These are phyloP conservation scores for Lodderomyces jiufengensis DNA, from an alignment of 1,139 yeast species.

Conservation along the genomic window DNA sequence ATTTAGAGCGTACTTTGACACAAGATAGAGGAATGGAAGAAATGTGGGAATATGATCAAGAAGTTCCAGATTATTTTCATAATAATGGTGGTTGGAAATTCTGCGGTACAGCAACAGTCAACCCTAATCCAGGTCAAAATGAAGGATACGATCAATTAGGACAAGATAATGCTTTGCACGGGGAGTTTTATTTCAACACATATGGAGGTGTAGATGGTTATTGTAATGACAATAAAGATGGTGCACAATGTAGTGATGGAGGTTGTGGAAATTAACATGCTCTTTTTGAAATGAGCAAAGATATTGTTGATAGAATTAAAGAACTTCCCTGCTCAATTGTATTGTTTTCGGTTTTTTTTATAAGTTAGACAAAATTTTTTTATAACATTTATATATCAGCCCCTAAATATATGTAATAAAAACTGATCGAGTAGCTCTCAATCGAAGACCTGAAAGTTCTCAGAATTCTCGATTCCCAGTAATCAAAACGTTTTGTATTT, in stretches of 20 bases:
- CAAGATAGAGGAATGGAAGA: constrained; percentile 1
- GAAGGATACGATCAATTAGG: constrained; percentile 1
- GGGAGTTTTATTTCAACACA: constrained; percentile 1
- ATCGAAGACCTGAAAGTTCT: too few species aligned
- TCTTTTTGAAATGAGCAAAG: too few species aligned
- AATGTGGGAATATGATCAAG: constrained; percentile 1
- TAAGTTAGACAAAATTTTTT: too few species aligned
- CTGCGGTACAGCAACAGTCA: not conserved
- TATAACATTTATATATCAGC: too few species aligned
- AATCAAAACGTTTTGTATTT: too few species aligned
- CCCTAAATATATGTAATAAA: too few species aligned
- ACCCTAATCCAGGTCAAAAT: constrained; percentile 1
- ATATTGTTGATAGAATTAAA: too few species aligned
- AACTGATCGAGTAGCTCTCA: too few species aligned
- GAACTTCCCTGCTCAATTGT: too few species aligned
- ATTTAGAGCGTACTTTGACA: not conserved
- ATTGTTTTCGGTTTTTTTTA: too few species aligned
- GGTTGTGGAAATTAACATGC: too few species aligned
- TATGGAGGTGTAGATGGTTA: constrained; percentile 3
- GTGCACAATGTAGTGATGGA: constrained; percentile 1
- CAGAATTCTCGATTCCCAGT: too few species aligned
- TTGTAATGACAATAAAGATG: constrained; percentile 3
- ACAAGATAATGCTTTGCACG: not conserved
- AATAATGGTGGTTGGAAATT: constrained; percentile 1
- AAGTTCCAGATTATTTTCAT: not conserved